Evolutionary conservation across 2,329 filamentous ascomycete species (phyloP).

Genomic region (Tolypocladium endophyticum): DNA sequence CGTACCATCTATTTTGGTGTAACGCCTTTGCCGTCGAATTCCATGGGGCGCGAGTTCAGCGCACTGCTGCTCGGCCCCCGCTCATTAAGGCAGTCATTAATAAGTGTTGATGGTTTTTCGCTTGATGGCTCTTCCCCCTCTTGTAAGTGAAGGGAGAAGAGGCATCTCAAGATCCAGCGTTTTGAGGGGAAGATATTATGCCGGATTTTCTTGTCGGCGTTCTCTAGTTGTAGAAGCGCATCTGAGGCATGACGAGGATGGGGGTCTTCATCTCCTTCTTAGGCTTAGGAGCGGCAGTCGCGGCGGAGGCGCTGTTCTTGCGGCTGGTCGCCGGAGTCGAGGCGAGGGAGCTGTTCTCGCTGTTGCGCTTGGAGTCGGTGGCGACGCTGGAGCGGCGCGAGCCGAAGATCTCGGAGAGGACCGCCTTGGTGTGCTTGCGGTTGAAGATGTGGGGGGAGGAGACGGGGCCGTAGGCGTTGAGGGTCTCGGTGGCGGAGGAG

Average conservation of each 20-base stretch:
- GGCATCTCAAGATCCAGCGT: background rate
- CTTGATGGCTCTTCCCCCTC: background rate
- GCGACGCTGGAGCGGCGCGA: slow-evolving; percentile 3
- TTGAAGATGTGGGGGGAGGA: slow-evolving; percentile 4
- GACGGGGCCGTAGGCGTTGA: slow-evolving; percentile 6
- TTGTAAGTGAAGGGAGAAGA: background rate
- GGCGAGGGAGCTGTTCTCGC: slow-evolving; percentile 1
- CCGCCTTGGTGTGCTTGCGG: slow-evolving; percentile 2
- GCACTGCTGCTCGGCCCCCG: background rate
- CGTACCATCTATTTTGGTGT: background rate
- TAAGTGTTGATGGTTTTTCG: background rate
- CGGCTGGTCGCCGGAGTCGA: background rate
- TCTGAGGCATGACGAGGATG: slow-evolving; percentile 2
- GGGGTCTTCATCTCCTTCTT: slow-evolving; percentile 1
- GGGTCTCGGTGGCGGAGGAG: slow-evolving; percentile 3
- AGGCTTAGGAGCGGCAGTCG: background rate
- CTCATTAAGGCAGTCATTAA: slow-evolving; percentile 1
- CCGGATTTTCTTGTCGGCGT: background rate
- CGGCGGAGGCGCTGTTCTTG: background rate
- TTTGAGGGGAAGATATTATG: background rate
- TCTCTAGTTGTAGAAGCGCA: slow-evolving; percentile 4
- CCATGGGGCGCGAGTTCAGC: background rate
- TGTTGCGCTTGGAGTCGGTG: background rate
- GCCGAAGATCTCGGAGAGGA: slow-evolving; percentile 4
- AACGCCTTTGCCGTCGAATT: background rate